Conservation (phyloP, 495 filamentous ascomycete genomes). For the Xylaria flabelliformis region DNA sequence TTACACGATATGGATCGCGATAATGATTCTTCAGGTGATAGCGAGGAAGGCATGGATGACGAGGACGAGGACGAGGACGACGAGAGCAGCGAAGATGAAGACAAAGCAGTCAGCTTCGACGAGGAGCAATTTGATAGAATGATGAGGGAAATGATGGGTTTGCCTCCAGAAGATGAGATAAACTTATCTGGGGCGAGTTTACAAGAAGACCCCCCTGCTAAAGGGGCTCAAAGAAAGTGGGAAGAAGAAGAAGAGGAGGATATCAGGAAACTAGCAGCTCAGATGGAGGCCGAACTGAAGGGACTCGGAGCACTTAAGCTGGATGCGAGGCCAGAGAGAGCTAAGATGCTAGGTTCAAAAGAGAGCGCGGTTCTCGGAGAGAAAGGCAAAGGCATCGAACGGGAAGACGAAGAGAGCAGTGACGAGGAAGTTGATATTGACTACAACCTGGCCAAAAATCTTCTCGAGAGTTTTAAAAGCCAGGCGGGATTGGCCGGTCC, state of each 20-base stretch:
- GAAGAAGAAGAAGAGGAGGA: slow-evolving; percentile 69
- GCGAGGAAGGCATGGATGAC: slow-evolving; percentile 42
- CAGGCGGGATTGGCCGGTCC: slow-evolving; percentile 86
- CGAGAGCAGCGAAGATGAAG: slow-evolving; percentile 62
- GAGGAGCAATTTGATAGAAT: slow-evolving; percentile 83
- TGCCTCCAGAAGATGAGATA: slow-evolving; percentile 55
- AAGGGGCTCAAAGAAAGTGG: slow-evolving; percentile 1
- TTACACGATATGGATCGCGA: slow-evolving; percentile 77
- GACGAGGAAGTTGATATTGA: slow-evolving; percentile 75
- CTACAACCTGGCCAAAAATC: slow-evolving; percentile 86
- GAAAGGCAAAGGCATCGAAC: slow-evolving; percentile 29
- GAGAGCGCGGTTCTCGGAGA: slow-evolving; percentile 25
- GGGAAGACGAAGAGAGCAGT: slow-evolving; percentile 43
- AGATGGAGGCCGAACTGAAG: slow-evolving; percentile 83
- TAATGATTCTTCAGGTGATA: slow-evolving; percentile 64
- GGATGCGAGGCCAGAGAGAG: slow-evolving; percentile 49
- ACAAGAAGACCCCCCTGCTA: background rate
- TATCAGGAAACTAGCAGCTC: slow-evolving; percentile 72
- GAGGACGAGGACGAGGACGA: slow-evolving; percentile 46
- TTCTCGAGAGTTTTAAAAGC: slow-evolving; percentile 89
- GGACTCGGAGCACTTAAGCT: slow-evolving; percentile 76
- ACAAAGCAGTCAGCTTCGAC: slow-evolving; percentile 79
- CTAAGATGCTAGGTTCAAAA: slow-evolving; percentile 30
- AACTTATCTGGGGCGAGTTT: background rate
- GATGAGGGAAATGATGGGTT: slow-evolving; percentile 96